Base-by-base conservation (phyloP, 208 protist genomes). In the Trypanosoma mega region DNA sequence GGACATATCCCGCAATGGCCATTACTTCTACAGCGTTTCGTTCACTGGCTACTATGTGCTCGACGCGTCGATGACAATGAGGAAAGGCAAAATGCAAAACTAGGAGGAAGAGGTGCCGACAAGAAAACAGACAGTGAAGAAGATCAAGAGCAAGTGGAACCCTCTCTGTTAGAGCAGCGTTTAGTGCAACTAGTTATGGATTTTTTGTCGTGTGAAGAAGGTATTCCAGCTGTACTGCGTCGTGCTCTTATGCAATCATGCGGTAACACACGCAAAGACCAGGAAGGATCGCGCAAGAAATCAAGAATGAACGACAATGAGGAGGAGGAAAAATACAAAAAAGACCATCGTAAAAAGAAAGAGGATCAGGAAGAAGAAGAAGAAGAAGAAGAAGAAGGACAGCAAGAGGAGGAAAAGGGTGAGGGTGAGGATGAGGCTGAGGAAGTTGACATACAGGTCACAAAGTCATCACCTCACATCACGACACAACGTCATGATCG, bases 1-100 rank as follows among this genome's bases (percentile, higher is more conserved):
- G 83, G 83, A 0, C 82, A 85, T 54, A 69, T 89, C 37, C 76
- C 83, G 3, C 89, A 89, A 72, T 93, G 87, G 87, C 84, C 78
- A 3, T 58, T 64, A 3, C 44, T 93, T 21, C 48, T 88, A 20
- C 66, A 76, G 16, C 59, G 54, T 44, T 30, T 9, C 44, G 56
- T 82, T 5, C 48, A 63, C 30, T 79, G 73, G 73, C 24, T 79
- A 31, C 39, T 63, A 27, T 50, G 18, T 21, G 29, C 21, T 7
- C 51, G 29, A 45, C 51, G 9, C 11, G n/a, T 14, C 45, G n/a
- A 2, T 9, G 21, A 24, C 2, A 24, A 46, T 2, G 34, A 41
- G 44, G 33, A 26, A 21, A 20, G 16, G 41, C 1, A 44, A 31
- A 31, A 41, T 9, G 47, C 34, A 36, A 24, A 16, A 54, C 8